These are phyloP conservation scores for Cadophora gregata DNA, from an alignment of 2,329 filamentous ascomycete species.

Conservation along the genomic window DNA sequence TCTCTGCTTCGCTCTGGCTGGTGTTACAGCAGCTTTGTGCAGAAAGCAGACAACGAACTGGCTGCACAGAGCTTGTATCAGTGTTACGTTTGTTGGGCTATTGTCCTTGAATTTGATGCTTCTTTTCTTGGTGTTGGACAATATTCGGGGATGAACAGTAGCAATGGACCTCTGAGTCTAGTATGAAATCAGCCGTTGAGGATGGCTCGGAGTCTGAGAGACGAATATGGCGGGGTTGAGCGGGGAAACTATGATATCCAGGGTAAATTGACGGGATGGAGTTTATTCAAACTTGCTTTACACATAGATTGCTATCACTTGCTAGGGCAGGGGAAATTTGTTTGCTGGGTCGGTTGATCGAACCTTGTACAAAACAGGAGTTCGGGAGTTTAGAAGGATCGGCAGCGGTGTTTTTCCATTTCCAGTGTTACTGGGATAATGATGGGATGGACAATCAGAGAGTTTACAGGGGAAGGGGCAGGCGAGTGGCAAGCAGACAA, in stretches of 20 bases:
- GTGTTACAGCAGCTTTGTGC: slow-evolving; percentile 63
- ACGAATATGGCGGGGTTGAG: background rate
- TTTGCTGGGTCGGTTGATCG: background rate
- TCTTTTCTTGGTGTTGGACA: slow-evolving; percentile 57
- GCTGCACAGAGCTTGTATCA: slow-evolving; percentile 52
- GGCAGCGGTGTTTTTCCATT: background rate
- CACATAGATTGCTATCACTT: slow-evolving; percentile 1
- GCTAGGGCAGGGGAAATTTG: background rate
- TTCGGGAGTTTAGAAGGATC: slow-evolving; percentile 8
- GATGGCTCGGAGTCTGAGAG: background rate
- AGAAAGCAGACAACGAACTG: slow-evolving; percentile 53
- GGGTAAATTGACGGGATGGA: slow-evolving; percentile 1
- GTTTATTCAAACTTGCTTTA: background rate
- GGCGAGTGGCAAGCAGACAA: background rate
- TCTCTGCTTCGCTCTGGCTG: slow-evolving; percentile 66
- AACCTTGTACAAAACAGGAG: background rate
- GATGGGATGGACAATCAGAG: background rate
- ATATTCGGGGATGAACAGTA: slow-evolving; percentile 27
- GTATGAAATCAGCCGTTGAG: no score
- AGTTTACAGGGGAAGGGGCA: background rate
- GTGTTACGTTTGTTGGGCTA: slow-evolving; percentile 51
- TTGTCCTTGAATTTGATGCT: slow-evolving; percentile 58
- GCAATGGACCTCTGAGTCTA: no score
- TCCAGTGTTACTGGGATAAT: slow-evolving; percentile 1
- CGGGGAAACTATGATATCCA: slow-evolving; percentile 1